Evolutionary conservation across 345 rosid genomes (phyloP), one percentile per base, ranked within the genome.

Genomic region (Populus alba): DNA sequence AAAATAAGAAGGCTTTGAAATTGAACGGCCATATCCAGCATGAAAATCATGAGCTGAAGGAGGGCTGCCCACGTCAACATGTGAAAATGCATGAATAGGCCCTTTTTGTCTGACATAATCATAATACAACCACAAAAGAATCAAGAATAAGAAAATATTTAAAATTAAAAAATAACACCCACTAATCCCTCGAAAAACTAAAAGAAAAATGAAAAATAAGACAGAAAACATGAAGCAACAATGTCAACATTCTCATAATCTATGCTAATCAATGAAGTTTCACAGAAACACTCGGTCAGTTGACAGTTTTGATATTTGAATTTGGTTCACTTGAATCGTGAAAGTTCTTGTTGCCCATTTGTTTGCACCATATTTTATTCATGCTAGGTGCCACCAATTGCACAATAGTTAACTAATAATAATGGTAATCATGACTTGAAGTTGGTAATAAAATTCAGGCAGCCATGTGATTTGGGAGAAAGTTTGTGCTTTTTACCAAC

Each of bases 61-160:
- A 81, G 92, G 90, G 78, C 95, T 91, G 66, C 92, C 97, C 68
- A 79, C 82, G 75, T 94, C 97, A 81, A 65, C 83, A 65, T 88
- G 91, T 66, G 94, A 78, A 82, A 83, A 90, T 57, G 78, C 83
- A 80, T 88, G 95, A 80, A 83, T 83, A 61, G 90, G 88, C 27
- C 86, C 95, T 73, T 85, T 87, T 81, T 86, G 91, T 88, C 99
- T 95, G 90, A 76, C 71, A 67, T 35, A 65, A 37, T 75, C 22
- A 63, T 61, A 74, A 82, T 43, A 63, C 66, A 67, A 65, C 72
- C 49, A 69, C 47, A 37, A 77, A 47, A 67, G 45, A 45, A 70
- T 76, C 59, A 73, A 73, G 20, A 35, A 45, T 6, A 20, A 61
- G 49, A 70, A 49, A 47, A 20, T n/a, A 43, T 45, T 25, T 29